Conservation (phyloP, 345 rosid genomes). For the Eucalyptus virginea region DNA sequence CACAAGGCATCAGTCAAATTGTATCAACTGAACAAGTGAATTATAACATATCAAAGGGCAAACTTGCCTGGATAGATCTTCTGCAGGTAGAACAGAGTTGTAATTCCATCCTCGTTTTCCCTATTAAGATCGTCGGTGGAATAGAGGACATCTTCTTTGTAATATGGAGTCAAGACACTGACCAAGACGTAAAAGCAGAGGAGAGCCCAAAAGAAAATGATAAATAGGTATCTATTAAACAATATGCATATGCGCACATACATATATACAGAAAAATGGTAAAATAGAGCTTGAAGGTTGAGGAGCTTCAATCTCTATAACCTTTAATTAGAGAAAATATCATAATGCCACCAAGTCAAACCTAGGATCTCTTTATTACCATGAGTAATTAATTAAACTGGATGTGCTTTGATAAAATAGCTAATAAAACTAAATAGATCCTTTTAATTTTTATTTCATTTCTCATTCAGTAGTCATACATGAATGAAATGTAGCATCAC, state of each 20-base stretch:
- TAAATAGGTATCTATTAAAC: neutral
- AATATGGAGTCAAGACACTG: conserved; percentile 94
- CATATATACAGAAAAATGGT: neutral
- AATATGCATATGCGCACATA: neutral
- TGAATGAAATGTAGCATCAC: neutral
- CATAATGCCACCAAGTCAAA: neutral
- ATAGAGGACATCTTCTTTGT: conserved; percentile 80
- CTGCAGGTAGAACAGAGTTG: conserved; percentile 72
- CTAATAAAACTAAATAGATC: neutral
- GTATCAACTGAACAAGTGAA: neutral
- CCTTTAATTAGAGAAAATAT: neutral
- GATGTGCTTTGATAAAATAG: neutral
- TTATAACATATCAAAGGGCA: neutral
- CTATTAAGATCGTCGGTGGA: conserved; percentile 64
- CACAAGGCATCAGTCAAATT: neutral
- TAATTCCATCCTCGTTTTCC: conserved; percentile 94
- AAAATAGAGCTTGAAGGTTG: neutral
- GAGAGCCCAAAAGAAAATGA: neutral
- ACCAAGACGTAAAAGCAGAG: neutral
- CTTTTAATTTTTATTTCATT: neutral
- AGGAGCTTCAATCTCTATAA: neutral
- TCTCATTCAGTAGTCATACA: neutral
- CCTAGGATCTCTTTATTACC: neutral
- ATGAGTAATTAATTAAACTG: neutral
- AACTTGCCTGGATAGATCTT: conserved; percentile 84